Base-by-base conservation (phyloP, 2,329 filamentous ascomycete genomes). In the Colletotrichum salicis region DNA sequence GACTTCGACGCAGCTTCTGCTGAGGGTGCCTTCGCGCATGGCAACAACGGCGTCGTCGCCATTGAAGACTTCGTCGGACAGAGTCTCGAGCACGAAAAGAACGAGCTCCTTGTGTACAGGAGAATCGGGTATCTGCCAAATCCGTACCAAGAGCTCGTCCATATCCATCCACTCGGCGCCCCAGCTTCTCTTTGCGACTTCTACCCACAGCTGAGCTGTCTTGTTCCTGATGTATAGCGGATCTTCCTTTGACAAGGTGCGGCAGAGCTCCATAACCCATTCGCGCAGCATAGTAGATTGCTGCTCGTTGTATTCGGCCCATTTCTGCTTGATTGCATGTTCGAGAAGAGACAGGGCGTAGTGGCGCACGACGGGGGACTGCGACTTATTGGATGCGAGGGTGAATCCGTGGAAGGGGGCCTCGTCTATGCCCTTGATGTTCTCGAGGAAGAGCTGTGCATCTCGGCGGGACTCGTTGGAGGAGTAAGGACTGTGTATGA, bases 21-120 rank as follows among this genome's bases (percentile, higher is more conserved):
- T 97, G 73, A 99, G 88, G 67, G 94, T 90, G 63, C 92, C 93
- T 79, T 96, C 94, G 74, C 96, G 91, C 77, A 97, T 85, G 19
- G 93, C 93, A 15, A 96, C 95, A 5, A 95, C 91, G 2, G 93
- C 89, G 81, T 98, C 96, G 78, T 98, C 96, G 45, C 94, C 91
- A 75, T 93, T 94, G 83, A 98, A 97, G 63, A 98, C 91, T 80
- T 98, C 96, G 76, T 98, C 96, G 3, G 96, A 97, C 41, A 99
- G 87, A 22, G 93, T 95, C 84, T 98, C 96, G 62, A 99, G 87
- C 56, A 98, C 90, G 71, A 92, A 93, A 41, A 99, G 87, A 37
- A 98, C 95, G 67, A 98, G 89, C 79, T 96, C 93, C 82, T 97
- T 96, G 80, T 92, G 89, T 8, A 88, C 88, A 37, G 87, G 82